Evolutionary conservation across 2,329 filamentous ascomycete species (phyloP), one percentile per base, ranked within the genome.

Genomic region (Exophiala bonariae): DNA sequence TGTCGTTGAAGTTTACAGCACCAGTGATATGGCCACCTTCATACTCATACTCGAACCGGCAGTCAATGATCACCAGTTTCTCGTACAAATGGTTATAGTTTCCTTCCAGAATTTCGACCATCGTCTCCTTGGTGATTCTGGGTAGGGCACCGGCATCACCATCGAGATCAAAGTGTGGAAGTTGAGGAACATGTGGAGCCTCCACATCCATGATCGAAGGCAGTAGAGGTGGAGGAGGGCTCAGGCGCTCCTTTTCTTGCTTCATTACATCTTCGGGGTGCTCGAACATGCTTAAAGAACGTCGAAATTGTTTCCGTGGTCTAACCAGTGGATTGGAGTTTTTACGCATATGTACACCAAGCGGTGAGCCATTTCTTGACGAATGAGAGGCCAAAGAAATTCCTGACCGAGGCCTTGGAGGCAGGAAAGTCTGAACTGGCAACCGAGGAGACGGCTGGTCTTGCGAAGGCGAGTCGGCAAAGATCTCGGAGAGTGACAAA

Each of bases 21-120:
- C 87, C 87, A 58, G 90, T 81, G 63, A 99, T 96, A 67, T 99
- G 93, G 26, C 93, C 93, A 47, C 93, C 93, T 13, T 96, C 86
- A 66, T 95, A 99, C 71, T 99, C 93, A 68, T 99, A 99, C 76
- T 99, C 93, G 65, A 99, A 99, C 16, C 93, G 87, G 68, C 93
- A 99, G 69, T 99, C 93, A 61, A 99, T 86, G 62, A 99, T 79
- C 68, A 95, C 81, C 66, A 89, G 85, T 64, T 91, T 81, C 50
- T 90, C 83, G 66, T 87, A 97, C 18, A 81, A 68, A 19, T 84
- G 77, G 61, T 83, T 81, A 70, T 85, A 96, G 59, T 87, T 86
- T 52, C 90, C 90, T 67, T 96, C 87, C 52, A 99, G 77, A 28
- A 99, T 80, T n/a, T 90, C 81, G 46, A 96, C 72, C 66, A 99